phyloP scores from a whole-genome alignment of 140 eudicot genomes.

The Anethum foeniculum region DNA sequence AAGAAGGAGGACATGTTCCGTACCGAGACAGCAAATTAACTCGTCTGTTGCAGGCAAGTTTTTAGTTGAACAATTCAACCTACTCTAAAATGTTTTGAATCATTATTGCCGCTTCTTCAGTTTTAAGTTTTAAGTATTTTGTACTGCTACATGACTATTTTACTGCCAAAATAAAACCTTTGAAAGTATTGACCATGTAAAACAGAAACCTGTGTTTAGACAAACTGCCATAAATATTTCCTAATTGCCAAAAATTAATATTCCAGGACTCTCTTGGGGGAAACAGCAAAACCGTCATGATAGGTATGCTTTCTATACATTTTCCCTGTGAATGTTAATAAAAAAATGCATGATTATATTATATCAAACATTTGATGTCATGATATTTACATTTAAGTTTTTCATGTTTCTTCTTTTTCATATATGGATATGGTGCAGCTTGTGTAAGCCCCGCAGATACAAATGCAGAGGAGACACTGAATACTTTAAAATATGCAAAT shows the following conservation, averaged over 20 bases:
- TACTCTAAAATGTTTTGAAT: neutral
- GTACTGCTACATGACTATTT: neutral
- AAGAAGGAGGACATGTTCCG: conserved; percentile 51
- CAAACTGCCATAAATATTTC: neutral
- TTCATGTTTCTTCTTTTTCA: neutral
- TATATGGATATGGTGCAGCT: conserved; percentile 37
- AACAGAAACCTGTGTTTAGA: neutral
- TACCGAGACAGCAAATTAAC: conserved; percentile 95
- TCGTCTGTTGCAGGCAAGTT: conserved; percentile 74
- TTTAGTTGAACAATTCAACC: neutral
- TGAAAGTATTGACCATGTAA: neutral
- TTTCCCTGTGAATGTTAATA: neutral
- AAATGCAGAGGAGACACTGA: conserved; percentile 88
- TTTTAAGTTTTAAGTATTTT: neutral
- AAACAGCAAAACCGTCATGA: conserved; percentile 94
- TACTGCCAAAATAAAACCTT: neutral
- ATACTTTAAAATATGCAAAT: conserved; percentile 93
- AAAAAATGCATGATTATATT: neutral
- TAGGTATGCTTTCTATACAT: conserved; percentile 45
- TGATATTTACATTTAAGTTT: neutral
- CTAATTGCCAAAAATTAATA: conserved; percentile 8
- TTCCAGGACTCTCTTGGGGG: conserved; percentile 93
- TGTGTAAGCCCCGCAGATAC: conserved; percentile 98
- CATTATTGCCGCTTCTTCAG: neutral
- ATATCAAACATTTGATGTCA: conserved; percentile 8